Evolutionary conservation across 768 basidiomycete species (phyloP), one percentile per base, ranked within the genome.

Genomic region (Imleria badia): DNA sequence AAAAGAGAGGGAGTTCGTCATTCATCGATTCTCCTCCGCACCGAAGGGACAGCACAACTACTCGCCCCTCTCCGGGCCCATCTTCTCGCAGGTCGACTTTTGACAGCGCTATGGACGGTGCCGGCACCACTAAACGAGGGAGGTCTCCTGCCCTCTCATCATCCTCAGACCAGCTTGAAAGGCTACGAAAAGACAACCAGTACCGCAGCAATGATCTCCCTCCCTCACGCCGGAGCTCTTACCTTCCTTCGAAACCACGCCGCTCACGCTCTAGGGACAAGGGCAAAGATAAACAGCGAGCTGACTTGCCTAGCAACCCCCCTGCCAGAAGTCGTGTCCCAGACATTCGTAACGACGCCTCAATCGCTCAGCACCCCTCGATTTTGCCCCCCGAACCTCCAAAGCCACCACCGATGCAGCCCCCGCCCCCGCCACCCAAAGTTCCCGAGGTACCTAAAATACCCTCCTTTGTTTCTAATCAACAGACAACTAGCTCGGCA

Each of bases 111-210:
- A 42, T 52, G 46, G 60, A 56, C 8, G 45, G 29, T 9, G 19
- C 41, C 36, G 50, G 56, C 36, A 29, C 35, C 33, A 43, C 56
- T 12, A 66, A 51, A 35, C 52, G 56, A 39, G 50, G 33, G 20
- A 58, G 53, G 46, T 71, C 70, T 3, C 71, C 70, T 26, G 58
- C 61, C 33, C 48, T 54, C 33, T 72, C 69, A 12, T 14, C 54
- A 6, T 40, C 54, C 20, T 71, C 71, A 39, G 71, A 71, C 51
- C 54, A 59, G 6, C 61, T 62, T 10, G 71, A 67, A 48, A 55
- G 20, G 42, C n/a, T 57, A 19, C 60, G 60, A 47, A 66, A 49
- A 29, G 64, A 66, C 48, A 42, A n/a, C 47, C 42, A 45, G 11
- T 23, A 52, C 48, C 42, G 26, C 39, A 29, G 22, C 36, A 42